Conservation (phyloP, 208 protist species). For the Phytomonas sp. region DNA sequence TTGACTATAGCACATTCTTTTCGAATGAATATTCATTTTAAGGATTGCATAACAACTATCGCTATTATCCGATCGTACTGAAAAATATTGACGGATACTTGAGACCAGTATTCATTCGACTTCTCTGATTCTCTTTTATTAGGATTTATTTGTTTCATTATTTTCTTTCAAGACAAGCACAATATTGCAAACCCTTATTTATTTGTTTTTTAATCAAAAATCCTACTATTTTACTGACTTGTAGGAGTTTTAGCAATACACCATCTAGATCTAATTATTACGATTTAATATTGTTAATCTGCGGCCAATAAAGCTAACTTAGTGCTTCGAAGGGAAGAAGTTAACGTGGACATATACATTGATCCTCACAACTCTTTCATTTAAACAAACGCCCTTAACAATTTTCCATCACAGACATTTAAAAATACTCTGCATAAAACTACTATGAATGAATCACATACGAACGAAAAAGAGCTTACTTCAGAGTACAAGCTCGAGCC, state of each 20-base stretch:
- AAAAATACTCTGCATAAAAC: background rate
- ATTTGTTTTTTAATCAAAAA: conserved; percentile 3
- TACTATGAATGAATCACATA: conserved; percentile 7
- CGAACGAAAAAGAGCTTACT: background rate
- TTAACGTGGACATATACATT: background rate
- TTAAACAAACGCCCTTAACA: background rate
- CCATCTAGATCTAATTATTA: background rate
- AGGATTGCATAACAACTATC: background rate
- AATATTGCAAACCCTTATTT: conserved; percentile 15
- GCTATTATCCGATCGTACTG: conserved; percentile 9
- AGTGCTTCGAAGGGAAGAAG: background rate
- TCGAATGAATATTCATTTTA: background rate
- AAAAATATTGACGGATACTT: background rate
- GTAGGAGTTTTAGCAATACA: background rate
- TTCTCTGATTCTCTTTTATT: background rate
- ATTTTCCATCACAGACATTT: background rate
- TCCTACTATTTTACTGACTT: background rate
- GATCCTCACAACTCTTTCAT: background rate
- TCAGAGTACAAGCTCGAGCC: background rate
- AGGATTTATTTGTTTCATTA: conserved; percentile 5
- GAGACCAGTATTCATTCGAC: background rate
- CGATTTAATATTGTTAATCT: background rate
- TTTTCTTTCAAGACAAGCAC: conserved; percentile 9
- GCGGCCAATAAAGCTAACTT: background rate
- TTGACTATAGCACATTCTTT: background rate